Conservation (phyloP, 306 rosid genomes). For the Acmispon strigosus region DNA sequence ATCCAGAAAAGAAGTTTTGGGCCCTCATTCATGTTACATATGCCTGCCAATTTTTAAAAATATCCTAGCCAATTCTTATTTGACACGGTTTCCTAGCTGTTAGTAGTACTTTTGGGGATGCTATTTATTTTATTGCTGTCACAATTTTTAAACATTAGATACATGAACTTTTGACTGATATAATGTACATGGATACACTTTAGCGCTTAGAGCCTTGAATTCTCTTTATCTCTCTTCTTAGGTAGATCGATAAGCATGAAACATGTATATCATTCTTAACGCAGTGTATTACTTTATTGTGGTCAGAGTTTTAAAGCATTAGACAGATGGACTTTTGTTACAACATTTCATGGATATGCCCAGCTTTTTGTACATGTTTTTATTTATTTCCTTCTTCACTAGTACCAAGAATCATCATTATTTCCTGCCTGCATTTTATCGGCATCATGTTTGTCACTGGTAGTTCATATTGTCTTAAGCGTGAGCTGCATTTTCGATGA, state of each 20-base stretch:
- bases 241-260: background rate
- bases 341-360: background rate
- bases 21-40: background rate
- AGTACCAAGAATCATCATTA: background rate
- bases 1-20: background rate
- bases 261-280: background rate
- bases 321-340: background rate
- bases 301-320: background rate
- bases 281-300: background rate
- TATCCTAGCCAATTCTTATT: background rate
- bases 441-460: background rate
- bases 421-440: background rate
- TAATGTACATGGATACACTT: background rate
- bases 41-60: background rate
- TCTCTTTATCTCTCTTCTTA: background rate
- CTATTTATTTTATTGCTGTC: background rate
- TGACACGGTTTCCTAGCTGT: background rate
- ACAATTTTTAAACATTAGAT: background rate
- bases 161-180: background rate
- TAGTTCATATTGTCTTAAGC: background rate
- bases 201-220: background rate
- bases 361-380: background rate
- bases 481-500: background rate
- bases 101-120: background rate
- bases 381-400: background rate